Evolutionary conservation across 1,139 yeast species (phyloP), one percentile per base, ranked within the genome.

Genomic region (Sporopachydermia cereana): DNA sequence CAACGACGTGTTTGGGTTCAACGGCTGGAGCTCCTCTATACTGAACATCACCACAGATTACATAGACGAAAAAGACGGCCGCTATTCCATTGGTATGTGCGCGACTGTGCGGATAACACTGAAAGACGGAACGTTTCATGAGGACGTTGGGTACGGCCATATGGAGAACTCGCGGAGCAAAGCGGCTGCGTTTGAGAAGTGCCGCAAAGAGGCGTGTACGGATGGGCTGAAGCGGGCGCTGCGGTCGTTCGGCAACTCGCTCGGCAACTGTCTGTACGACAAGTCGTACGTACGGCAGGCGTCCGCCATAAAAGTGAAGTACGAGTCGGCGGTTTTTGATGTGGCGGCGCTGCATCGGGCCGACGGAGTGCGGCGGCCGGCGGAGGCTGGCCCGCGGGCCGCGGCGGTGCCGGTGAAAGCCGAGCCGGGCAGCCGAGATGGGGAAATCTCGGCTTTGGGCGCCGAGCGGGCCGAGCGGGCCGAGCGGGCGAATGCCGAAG

Each of bases 201-300:
- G 89, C 49, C 80, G 79, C 57, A 84, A 84, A 54, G 89, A 84
- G 52, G 91, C 93, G 0, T 76, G 79, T 44, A 84, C 94, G 0
- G 94, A 84, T 62, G 94, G 84, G 0, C 61, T 83, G 54, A 84
- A 84, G 57, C 64, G 94, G 50, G 82, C 89, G 29, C 67, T 84
- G 50, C 69, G 93, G 55, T 79, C 84, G 49, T 84, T 81, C 60
- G 94, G 94, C 41, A 25, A 25, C 14, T 25, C 29, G 29, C 29
- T 25, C 12, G 29, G 29, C 12, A 25, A 25, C 14, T 25, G 29
- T 25, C 14, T 25, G 29, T 25, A 25, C 14, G 29, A 25, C 14
- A 25, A 25, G 14, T 25, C 29, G 29, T 25, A 25, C 14, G 14
- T 25, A 25, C 7, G 14, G 29, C 29, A 25, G 29, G 29, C 29